Percentiles rank a stretch among this genome's conserved stretches.
Conservation (phyloP, 1,284 basidiomycete species). For the Fomitopsis pinicola region DNA sequence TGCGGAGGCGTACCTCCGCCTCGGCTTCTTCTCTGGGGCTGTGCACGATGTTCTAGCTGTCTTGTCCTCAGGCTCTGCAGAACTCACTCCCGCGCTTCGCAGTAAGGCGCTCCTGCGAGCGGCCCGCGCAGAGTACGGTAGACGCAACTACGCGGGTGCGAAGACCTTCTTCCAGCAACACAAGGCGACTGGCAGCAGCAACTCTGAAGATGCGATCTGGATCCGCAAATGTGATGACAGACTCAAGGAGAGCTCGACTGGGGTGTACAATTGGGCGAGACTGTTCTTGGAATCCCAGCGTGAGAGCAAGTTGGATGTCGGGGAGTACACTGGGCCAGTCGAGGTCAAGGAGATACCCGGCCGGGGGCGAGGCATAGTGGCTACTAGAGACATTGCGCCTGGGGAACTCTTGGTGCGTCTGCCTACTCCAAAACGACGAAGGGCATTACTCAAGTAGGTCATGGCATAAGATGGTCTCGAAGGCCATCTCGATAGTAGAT, state of each 20-base stretch:
- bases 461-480: neutral
- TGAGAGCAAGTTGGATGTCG: slow-evolving; percentile 11
- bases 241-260: slow-evolving; percentile 6
- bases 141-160: slow-evolving; percentile 9
- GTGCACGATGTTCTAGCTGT: neutral
- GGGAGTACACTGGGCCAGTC: slow-evolving; percentile 12
- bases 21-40: slow-evolving; percentile 2
- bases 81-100: neutral
- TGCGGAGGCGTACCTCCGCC: slow-evolving; percentile 4
- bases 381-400: slow-evolving; percentile 6
- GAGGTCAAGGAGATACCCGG: slow-evolving; percentile 6
- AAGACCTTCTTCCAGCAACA: slow-evolving; percentile 6
- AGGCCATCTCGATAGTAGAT: neutral
- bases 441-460: neutral
- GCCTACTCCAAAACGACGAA: neutral
- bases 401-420: slow-evolving; percentile 15
- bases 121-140: slow-evolving; percentile 7
- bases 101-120: slow-evolving; percentile 1
- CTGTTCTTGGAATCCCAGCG: slow-evolving; percentile 8
- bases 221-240: slow-evolving; percentile 8
- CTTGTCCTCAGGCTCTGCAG: neutral
- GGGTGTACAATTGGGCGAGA: slow-evolving; percentile 13
- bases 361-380: slow-evolving; percentile 14
- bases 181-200: slow-evolving; percentile 5
- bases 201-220: slow-evolving; percentile 8